Evolutionary conservation across 225 moss, liverwort and hornwort species (phyloP).

Genomic region (Antitrichia curtipendula): DNA sequence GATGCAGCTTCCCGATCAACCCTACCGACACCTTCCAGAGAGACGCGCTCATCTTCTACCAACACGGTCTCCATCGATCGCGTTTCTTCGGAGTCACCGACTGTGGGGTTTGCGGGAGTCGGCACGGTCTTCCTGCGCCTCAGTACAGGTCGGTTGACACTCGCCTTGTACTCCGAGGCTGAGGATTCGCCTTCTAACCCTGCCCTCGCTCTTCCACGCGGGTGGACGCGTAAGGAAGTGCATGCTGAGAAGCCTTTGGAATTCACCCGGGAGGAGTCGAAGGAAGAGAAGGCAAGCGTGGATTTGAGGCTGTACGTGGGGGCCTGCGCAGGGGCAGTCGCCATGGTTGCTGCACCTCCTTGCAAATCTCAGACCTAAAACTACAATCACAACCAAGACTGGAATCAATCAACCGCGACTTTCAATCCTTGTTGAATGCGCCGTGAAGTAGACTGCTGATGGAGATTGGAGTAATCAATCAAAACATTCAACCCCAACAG

Average conservation of each 20-base stretch:
- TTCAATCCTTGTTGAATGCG: background rate
- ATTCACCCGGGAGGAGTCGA: slow-evolving; percentile 25
- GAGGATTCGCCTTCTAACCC: slow-evolving; percentile 24
- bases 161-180: slow-evolving; percentile 13
- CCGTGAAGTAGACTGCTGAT: background rate
- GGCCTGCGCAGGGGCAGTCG: slow-evolving; percentile 33
- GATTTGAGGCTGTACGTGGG: slow-evolving; percentile 28
- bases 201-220: slow-evolving; percentile 18
- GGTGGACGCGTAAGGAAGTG: slow-evolving; percentile 18
- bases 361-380: background rate
- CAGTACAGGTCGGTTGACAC: slow-evolving; percentile 23
- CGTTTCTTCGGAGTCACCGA: slow-evolving; percentile 7
- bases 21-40: slow-evolving; percentile 72
- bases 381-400: background rate
- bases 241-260: slow-evolving; percentile 25
- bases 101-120: background rate
- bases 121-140: slow-evolving; percentile 21
- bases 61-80: slow-evolving; percentile 46
- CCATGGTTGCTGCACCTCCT: background rate
- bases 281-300: slow-evolving; percentile 28
- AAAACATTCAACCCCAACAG: background rate
- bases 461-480: background rate
- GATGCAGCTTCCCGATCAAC: slow-evolving; percentile 47
- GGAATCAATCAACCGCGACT: background rate
- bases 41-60: slow-evolving; percentile 62